Percentiles rank a stretch among this genome's conserved stretches.
Conservation (phyloP, 148 eudicot species). For the Vaccinium corymbosum region DNA sequence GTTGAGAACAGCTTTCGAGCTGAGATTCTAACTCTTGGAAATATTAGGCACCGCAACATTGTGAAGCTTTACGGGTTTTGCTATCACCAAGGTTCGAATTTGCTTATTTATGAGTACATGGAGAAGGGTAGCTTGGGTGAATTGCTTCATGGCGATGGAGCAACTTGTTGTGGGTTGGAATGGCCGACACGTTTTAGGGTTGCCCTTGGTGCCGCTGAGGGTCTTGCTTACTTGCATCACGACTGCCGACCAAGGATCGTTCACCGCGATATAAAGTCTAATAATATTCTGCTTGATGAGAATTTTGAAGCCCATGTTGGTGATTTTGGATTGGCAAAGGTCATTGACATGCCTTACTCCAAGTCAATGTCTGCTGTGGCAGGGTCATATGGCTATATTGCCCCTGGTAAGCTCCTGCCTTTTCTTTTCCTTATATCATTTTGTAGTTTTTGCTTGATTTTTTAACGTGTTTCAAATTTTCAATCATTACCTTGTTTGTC, state of each 20-base stretch:
- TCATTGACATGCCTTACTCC: conserved; percentile 93
- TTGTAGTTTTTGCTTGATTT: background rate
- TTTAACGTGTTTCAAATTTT: background rate
- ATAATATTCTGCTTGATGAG: conserved; percentile 84
- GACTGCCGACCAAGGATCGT: conserved; percentile 95
- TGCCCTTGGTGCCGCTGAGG: conserved; percentile 95
- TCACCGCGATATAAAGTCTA: conserved; percentile 93
- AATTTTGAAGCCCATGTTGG: conserved; percentile 98
- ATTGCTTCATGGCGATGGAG: conserved; percentile 52
- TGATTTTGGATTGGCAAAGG: conserved; percentile 97
- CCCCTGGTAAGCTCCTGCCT: conserved; percentile 66
- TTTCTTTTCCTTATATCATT: background rate
- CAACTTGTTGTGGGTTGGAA: conserved; percentile 44
- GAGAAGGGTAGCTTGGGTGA: conserved; percentile 94
- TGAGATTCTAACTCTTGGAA: conserved; percentile 86
- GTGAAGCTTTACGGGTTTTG: conserved; percentile 91
- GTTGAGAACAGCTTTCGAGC: conserved; percentile 84
- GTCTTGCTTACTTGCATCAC: conserved; percentile 90
- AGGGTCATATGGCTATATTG: conserved; percentile 97
- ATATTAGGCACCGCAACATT: conserved; percentile 91
- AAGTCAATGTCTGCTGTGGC: conserved; percentile 98
- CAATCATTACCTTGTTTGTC: background rate
- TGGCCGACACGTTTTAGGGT: conserved; percentile 78
- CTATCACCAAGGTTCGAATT: conserved; percentile 80
- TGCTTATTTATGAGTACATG: conserved; percentile 91